phyloP scores from a whole-genome alignment of 1,284 basidiomycete genomes.

The Leccinum laetum region DNA sequence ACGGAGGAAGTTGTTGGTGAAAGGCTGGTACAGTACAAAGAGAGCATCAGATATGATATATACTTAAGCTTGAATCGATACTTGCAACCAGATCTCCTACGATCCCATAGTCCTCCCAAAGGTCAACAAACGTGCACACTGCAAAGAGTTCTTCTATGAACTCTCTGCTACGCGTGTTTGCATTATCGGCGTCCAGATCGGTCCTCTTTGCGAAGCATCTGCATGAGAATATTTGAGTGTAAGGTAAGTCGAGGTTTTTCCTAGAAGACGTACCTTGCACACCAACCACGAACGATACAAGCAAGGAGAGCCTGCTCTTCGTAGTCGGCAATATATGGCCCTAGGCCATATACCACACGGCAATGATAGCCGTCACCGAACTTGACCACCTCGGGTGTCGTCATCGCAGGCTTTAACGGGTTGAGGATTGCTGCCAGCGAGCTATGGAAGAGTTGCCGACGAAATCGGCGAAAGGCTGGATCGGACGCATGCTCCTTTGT shows the following conservation, averaged over 20 bases:
- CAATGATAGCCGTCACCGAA: background rate
- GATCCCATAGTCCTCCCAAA: no score
- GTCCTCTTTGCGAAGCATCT: background rate
- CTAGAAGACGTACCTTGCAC: background rate
- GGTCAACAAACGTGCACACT: no score
- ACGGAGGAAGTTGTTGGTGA: conserved; percentile 5
- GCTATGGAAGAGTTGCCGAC: background rate
- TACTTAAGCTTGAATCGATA: background rate
- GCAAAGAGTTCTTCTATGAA: no score
- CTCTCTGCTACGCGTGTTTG: background rate
- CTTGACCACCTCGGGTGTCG: background rate
- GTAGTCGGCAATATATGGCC: conserved; percentile 5
- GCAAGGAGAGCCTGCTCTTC: conserved; percentile 5
- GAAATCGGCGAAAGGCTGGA: background rate
- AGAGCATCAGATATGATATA: background rate
- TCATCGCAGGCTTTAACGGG: background rate
- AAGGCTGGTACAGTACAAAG: background rate
- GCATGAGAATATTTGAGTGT: background rate
- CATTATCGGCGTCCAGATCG: background rate
- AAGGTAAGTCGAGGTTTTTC: background rate
- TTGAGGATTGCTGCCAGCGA: background rate
- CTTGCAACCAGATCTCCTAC: background rate
- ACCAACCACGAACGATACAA: conserved; percentile 5
- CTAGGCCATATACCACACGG: background rate
- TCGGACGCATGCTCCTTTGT: background rate